Percentiles rank a stretch among this genome's conserved stretches.
These are phyloP conservation scores for Neurospora intermedia DNA, from an alignment of 495 filamentous ascomycete species.

Conservation along the genomic window DNA sequence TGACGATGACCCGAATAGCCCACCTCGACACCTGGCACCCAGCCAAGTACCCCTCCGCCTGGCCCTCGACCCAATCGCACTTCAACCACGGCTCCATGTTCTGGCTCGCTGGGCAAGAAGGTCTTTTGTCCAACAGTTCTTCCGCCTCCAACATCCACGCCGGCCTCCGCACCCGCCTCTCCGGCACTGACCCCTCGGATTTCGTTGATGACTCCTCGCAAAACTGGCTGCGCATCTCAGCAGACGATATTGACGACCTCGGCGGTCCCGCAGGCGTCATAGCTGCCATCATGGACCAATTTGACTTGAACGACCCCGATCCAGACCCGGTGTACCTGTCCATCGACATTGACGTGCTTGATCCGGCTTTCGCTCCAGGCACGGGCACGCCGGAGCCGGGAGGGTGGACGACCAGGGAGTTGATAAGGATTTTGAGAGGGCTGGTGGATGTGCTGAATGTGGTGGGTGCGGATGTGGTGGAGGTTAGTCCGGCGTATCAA, in stretches of 20 bases:
- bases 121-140: conserved; percentile 54
- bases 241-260: conserved; percentile 65
- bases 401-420: conserved; percentile 63
- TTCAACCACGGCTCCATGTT: conserved; percentile 86
- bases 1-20: conserved; percentile 5
- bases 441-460: conserved; percentile 54
- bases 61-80: conserved; percentile 54
- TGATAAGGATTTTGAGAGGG: conserved; percentile 59
- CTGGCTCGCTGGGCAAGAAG: conserved; percentile 68
- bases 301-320: conserved; percentile 28
- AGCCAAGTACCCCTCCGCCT: conserved; percentile 62
- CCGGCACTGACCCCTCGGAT: conserved; percentile 54
- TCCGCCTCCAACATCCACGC: conserved; percentile 58
- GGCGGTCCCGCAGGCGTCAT: conserved; percentile 44
- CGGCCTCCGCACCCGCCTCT: conserved; percentile 62
- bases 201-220: conserved; percentile 52
- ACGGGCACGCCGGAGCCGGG: conserved; percentile 67
- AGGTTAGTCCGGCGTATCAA: conserved; percentile 81
- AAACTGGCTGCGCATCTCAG: conserved; percentile 53
- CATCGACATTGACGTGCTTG: conserved; percentile 67
- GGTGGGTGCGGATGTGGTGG: conserved; percentile 70
- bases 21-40: conserved; percentile 82
- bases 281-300: conserved; percentile 43
- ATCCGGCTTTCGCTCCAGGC: conserved; percentile 59
- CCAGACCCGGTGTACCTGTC: conserved; percentile 60